Conservation (phyloP, 2,329 filamentous ascomycete species). For the Dothistroma pini region DNA sequence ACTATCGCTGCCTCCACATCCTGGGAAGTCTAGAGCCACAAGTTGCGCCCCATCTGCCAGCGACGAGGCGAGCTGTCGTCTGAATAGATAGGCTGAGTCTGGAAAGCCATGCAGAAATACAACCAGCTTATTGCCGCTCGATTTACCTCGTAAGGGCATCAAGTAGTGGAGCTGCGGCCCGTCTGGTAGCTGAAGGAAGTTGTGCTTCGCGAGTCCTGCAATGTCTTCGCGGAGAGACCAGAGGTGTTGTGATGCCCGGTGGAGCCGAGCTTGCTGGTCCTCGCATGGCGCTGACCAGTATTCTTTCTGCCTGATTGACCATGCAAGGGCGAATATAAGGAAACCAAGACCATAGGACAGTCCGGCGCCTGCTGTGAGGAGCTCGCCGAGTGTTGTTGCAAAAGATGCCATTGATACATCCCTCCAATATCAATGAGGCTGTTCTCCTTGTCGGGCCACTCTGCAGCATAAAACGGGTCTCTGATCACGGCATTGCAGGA, state of each 20-base stretch:
- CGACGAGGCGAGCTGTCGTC: slow-evolving; percentile 44
- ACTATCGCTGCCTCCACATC: slow-evolving; percentile 56
- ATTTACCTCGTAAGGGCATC: slow-evolving; percentile 4
- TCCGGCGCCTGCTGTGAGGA: slow-evolving; percentile 12
- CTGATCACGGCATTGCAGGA: too few relatives aligned
- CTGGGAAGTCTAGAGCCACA: slow-evolving; percentile 56
- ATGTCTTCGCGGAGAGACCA: slow-evolving; percentile 50
- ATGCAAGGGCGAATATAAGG: slow-evolving; percentile 13
- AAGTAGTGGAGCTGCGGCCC: slow-evolving; percentile 56
- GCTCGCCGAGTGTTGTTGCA: neutral
- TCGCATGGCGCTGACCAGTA: slow-evolving; percentile 13
- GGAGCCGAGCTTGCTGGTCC: slow-evolving; percentile 6
- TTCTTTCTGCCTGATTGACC: slow-evolving; percentile 14
- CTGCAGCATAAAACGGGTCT: neutral
- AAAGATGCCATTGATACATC: slow-evolving; percentile 2
- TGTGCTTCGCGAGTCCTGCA: slow-evolving; percentile 47
- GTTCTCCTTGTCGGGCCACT: neutral
- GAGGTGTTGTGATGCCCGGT: slow-evolving; percentile 49
- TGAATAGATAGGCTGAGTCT: slow-evolving; percentile 56
- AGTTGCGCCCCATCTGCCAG: slow-evolving; percentile 43
- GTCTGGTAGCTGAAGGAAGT: slow-evolving; percentile 48
- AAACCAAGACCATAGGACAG: slow-evolving; percentile 16
- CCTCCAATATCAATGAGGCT: neutral
- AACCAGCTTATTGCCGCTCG: slow-evolving; percentile 11
- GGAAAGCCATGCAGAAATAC: slow-evolving; percentile 18